phyloP scores from a whole-genome alignment of 352 stramenopile species.

The Phytophthora ohioensis region DNA sequence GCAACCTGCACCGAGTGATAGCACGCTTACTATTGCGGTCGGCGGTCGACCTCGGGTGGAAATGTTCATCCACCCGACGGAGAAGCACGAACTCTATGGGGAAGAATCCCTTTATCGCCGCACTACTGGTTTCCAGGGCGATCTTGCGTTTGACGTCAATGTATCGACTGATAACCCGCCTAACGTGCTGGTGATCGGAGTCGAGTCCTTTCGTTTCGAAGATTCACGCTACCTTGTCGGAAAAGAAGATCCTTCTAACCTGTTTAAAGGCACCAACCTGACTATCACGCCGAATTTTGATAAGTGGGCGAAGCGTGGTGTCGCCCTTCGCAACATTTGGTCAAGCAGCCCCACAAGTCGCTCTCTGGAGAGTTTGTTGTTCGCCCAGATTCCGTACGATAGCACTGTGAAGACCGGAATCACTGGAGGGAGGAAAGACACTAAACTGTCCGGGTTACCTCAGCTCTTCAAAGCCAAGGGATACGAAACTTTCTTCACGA shows the following conservation, averaged over 20 bases:
- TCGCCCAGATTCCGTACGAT: constrained; percentile 63
- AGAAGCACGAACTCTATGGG: constrained; percentile 20
- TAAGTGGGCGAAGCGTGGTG: constrained; percentile 50
- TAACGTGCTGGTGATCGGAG: constrained; percentile 19
- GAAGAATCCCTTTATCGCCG: constrained; percentile 16
- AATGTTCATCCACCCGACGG: constrained; percentile 17
- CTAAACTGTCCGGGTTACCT: constrained; percentile 47
- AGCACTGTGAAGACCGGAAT: constrained; percentile 54
- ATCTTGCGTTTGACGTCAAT: constrained; percentile 19
- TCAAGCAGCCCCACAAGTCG: constrained; percentile 65
- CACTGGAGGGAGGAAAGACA: constrained; percentile 37
- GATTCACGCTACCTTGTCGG: constrained; percentile 29
- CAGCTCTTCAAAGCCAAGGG: constrained; percentile 55
- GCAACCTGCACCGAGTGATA: constrained; percentile 9
- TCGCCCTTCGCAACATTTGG: constrained; percentile 65
- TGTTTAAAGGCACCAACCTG: constrained; percentile 35
- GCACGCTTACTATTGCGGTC: neutral
- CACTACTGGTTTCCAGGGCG: constrained; percentile 24
- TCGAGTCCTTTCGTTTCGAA: constrained; percentile 22
- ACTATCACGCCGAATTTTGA: constrained; percentile 59
- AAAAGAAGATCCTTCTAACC: constrained; percentile 38
- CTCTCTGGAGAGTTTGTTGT: constrained; percentile 62
- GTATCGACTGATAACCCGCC: constrained; percentile 6
- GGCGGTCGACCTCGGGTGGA: constrained; percentile 9
- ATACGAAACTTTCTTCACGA: constrained; percentile 66